Evolutionary conservation across 345 rosid species (phyloP), one percentile per base, ranked within the genome.

Genomic region (Acer negundo): DNA sequence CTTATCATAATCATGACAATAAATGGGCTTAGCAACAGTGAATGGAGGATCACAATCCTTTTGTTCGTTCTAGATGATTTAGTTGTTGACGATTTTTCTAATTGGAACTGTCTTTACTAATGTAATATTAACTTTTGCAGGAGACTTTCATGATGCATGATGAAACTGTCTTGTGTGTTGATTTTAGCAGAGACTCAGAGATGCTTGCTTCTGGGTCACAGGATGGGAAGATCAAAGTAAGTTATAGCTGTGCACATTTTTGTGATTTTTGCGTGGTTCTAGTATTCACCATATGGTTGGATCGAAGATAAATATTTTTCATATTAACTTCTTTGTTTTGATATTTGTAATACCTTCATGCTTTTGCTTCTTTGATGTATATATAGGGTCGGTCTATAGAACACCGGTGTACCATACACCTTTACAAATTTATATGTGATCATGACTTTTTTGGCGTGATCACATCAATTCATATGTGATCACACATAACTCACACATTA

Each of bases 131-230:
- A 75, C 74, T 82, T 72, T 81, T 81, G 78, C 93, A 94, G 99
- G 98, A 97, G 87, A 89, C 93, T 75, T 94, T 97, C 86, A 97
- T 97, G 98, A 93, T 97, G 98, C 99, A 97, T 75, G 98, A 97
- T 75, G 97, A 94, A 75, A 93, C 97, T 67, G 94, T 94, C 81
- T 95, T 97, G 62, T 94, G 97, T 87, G 87, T 94, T 86, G 97
- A 97, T 82, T 94, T 94, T 85, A 96, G 99, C 87, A 89, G 92
- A 88, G 99, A 96, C 73, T 97, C 99, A 20, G 98, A 97, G 86
- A 85, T 94, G 97, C 89, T 97, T 84, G 97, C 97, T 31, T 97
- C 96, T 73, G 97, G 98, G 62, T 90, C 97, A 23, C 94, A 91
- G 83, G 99, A 97, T 84, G 99, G 99, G 80, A 97, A 93, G 85